Evolutionary conservation across 1,284 basidiomycete species (phyloP).

Genomic region (Spongiforma sp.): DNA sequence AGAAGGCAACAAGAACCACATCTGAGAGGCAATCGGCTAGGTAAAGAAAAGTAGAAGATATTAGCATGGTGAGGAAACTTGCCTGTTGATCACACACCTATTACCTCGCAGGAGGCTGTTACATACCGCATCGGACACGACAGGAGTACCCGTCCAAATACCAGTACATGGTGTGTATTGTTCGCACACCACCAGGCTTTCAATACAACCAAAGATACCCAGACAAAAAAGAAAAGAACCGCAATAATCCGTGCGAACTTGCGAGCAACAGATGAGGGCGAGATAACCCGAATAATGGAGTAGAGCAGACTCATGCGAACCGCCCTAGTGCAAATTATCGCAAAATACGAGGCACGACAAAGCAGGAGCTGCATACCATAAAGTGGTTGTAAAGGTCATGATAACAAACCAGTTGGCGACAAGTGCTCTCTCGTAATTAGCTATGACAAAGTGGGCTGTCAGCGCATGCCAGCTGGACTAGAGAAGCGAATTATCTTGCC

Average conservation of each 20-base stretch:
- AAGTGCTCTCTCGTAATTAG: not conserved
- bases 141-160: not conserved
- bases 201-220: not conserved
- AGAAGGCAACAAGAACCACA: not conserved
- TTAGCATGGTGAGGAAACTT: not conserved
- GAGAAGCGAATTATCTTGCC: not conserved
- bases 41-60: not conserved
- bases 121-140: not conserved
- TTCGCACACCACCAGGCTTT: not conserved
- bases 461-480: not conserved
- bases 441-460: not conserved
- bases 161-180: not conserved
- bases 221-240: not conserved
- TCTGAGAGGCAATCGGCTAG: conserved; percentile 1
- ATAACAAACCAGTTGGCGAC: not conserved
- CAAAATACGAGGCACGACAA: not conserved
- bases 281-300: not conserved
- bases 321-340: not conserved
- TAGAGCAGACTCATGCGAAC: conserved; percentile 1
- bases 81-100: not conserved
- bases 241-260: not conserved
- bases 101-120: not conserved
- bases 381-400: not conserved
- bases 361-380: not conserved
- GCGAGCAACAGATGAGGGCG: not conserved